These are phyloP conservation scores for Sporothrix luriei DNA, from an alignment of 2,329 filamentous ascomycete genomes.

Conservation along the genomic window DNA sequence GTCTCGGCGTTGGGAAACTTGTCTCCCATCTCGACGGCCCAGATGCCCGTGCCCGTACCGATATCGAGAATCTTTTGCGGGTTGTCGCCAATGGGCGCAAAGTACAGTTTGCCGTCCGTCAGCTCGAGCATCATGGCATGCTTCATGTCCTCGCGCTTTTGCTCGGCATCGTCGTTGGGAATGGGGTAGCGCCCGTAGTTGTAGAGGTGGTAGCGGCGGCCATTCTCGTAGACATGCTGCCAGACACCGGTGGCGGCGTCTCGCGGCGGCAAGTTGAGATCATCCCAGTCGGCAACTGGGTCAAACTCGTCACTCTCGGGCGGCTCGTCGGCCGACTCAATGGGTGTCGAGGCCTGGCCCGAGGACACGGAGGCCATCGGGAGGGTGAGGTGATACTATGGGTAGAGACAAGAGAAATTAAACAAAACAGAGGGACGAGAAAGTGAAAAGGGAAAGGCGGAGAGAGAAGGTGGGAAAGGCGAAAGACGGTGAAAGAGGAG, in stretches of 20 bases:
- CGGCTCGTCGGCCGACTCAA: constrained; percentile 12
- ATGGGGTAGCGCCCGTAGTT: constrained; percentile 50
- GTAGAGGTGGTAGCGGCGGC: constrained; percentile 48
- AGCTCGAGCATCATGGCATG: constrained; percentile 52
- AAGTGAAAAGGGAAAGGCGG: neutral
- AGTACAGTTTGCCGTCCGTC: constrained; percentile 47
- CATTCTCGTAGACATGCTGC: constrained; percentile 36
- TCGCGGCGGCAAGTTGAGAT: constrained; percentile 18
- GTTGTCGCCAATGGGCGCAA: constrained; percentile 46
- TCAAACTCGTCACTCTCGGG: constrained; percentile 17
- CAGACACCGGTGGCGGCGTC: constrained; percentile 17
- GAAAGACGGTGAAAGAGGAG: too few relatives aligned
- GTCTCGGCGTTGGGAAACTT: constrained; percentile 46
- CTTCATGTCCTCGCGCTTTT: constrained; percentile 51
- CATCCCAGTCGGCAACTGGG: constrained; percentile 14
- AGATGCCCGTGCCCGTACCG: constrained; percentile 51
- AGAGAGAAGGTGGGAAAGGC: neutral
- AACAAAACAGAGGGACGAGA: too few relatives aligned
- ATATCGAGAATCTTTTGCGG: constrained; percentile 52
- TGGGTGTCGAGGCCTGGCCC: constrained; percentile 13
- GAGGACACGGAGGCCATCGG: neutral
- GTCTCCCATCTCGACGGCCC: constrained; percentile 52
- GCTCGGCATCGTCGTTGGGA: constrained; percentile 52
- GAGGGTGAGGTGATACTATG: neutral
- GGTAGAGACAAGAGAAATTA: neutral